phyloP scores from a whole-genome alignment of 352 stramenopile species.

The Halophytophthora polymorphica region DNA sequence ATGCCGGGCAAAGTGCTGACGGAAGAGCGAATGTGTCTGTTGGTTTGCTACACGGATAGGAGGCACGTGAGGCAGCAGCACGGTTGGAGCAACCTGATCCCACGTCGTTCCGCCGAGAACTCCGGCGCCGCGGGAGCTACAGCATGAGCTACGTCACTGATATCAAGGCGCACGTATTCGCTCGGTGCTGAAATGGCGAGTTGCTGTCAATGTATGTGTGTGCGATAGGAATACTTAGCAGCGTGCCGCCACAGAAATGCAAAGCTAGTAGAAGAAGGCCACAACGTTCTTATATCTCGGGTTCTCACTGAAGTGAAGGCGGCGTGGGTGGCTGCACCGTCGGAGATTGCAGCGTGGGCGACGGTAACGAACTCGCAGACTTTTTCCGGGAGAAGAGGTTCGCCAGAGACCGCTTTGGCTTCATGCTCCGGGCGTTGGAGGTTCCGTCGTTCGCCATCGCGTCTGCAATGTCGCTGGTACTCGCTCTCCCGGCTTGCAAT shows the following conservation, averaged over 20 bases:
- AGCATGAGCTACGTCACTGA: conserved; percentile 88
- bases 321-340: not conserved
- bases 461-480: too few species aligned
- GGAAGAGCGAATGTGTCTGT: not conserved
- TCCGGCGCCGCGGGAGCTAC: conserved; percentile 81
- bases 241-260: not conserved
- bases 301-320: not conserved
- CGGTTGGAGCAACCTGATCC: conserved; percentile 10
- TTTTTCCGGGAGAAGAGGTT: conserved; percentile 36
- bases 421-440: conserved; percentile 11
- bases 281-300: not conserved
- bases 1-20: not conserved
- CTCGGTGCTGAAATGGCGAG: conserved; percentile 32
- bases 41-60: conserved; percentile 18
- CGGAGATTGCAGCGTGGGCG: conserved; percentile 6
- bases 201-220: not conserved
- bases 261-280: not conserved
- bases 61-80: conserved; percentile 18
- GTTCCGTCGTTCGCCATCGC: not conserved
- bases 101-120: conserved; percentile 78
- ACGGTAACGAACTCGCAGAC: conserved; percentile 15
- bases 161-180: conserved; percentile 84
- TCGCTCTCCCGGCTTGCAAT: conserved; percentile 7
- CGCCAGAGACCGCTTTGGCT: conserved; percentile 23
- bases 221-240: not conserved